Evolutionary conservation across 1,284 basidiomycete genomes (phyloP).

Genomic region (Malassezia vespertilionis): DNA sequence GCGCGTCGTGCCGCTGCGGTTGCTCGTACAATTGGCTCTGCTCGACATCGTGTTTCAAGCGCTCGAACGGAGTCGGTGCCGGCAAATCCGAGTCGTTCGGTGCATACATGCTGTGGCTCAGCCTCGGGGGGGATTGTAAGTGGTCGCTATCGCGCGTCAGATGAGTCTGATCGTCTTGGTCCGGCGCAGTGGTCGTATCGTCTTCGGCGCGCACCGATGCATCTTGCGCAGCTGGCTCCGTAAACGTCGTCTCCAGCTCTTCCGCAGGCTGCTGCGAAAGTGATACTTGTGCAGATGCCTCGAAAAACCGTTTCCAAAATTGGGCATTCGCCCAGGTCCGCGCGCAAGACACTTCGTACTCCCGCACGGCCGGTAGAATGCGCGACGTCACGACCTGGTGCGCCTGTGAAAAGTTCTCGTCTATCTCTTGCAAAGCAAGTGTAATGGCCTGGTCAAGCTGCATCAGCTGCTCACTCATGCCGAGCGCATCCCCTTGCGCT

Average conservation of each 20-base stretch:
- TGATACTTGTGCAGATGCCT: conserved; percentile 73
- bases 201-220: not conserved
- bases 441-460: conserved; percentile 93
- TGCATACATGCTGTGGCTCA: conserved; percentile 14
- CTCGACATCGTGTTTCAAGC: conserved; percentile 60
- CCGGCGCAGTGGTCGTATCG: not conserved
- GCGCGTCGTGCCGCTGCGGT: conserved; percentile 12
- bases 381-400: conserved; percentile 72
- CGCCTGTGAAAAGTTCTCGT: conserved; percentile 81
- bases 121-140: conserved; percentile 14
- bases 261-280: conserved; percentile 49
- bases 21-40: conserved; percentile 49
- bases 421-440: conserved; percentile 66
- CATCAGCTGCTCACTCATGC: conserved; percentile 63
- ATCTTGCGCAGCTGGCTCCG: not conserved
- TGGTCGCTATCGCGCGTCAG: conserved; percentile 13
- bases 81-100: not conserved
- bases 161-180: conserved; percentile 5
- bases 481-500: conserved; percentile 1
- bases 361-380: conserved; percentile 74
- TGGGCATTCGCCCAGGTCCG: conserved; percentile 77
- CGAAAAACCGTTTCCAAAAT: conserved; percentile 95
- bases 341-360: conserved; percentile 72
- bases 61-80: conserved; percentile 64
- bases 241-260: conserved; percentile 1